Evolutionary conservation across 179 eudicot species (phyloP).

Genomic region (Beta macrorhiza): DNA sequence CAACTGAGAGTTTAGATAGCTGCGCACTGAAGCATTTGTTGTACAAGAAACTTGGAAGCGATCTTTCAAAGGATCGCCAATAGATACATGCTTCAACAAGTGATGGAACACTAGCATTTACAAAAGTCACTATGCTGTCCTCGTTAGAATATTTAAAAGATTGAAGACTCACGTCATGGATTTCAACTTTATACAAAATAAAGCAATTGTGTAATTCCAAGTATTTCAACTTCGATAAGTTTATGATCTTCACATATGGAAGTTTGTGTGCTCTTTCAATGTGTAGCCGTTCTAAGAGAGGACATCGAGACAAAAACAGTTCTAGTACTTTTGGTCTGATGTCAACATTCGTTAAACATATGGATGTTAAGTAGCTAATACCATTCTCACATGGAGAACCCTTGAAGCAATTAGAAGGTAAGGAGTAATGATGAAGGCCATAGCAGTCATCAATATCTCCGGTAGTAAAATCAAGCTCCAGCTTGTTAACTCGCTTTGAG

Average conservation of each 20-base stretch:
- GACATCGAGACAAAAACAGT: background rate
- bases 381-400: background rate
- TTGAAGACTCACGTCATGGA: background rate
- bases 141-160: background rate
- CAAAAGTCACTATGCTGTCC: background rate
- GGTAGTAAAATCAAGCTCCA: background rate
- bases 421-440: background rate
- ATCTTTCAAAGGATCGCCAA: background rate
- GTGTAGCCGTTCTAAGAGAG: background rate
- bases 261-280: too few species aligned
- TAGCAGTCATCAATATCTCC: too few species aligned
- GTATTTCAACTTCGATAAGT: background rate
- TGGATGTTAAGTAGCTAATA: background rate
- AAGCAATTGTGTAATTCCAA: background rate
- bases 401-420: background rate
- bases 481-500: background rate
- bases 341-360: background rate
- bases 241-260: too few species aligned
- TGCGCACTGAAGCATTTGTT: background rate
- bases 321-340: background rate
- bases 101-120: background rate
- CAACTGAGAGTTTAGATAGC: conserved; percentile 15
- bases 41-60: background rate
- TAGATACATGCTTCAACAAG: conserved; percentile 2
- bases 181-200: background rate